Evolutionary conservation across 2,329 filamentous ascomycete species (phyloP), one percentile per base, ranked within the genome.

Genomic region (Fusarium sp.): DNA sequence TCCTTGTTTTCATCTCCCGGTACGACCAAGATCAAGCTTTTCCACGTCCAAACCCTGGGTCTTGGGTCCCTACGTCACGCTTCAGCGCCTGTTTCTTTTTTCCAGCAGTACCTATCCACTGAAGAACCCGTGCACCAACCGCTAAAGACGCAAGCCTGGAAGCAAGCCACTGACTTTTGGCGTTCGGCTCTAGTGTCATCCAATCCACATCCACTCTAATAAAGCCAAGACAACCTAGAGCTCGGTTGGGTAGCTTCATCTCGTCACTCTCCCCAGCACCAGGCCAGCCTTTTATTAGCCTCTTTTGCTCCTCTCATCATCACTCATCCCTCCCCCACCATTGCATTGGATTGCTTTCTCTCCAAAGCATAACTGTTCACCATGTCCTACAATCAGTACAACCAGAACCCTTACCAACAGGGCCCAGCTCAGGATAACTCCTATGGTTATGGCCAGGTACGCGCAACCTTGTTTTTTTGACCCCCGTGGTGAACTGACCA

Each of bases 331-430:
- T 45, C 43, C 45, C 56, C 62, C 63, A 45, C 64, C 68, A 70
- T 73, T 75, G 28, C 28, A 31, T 31, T 31, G 28, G 28, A 31
- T 31, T 31, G 58, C 57, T 71, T 67, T 47, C 40, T 50, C 57
- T 34, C 21, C 52, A 46, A 50, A 63, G 46, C 64, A 70, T 67
- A 65, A 46, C 51, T 62, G 58, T 60, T 57, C 77, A 78, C 61
- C 77, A 90, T 91, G 89, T 88, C 88, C 71, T 87, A 89, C 81
- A 81, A 83, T 68, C 86, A 87, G 75, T 90, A 91, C 78, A 83
- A 86, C 69, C 85, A 87, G 67, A 91, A 92, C 76, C 90, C 89
- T 39, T 92, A 92, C 77, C 83, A 86, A 65, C 83, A 86, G 75
- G 84, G 79, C 47, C 82, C 85, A 5, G 74, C 78, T 59, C 82